A percentile compares a stretch with the other conserved stretches of the same genome.
Conservation (phyloP, 2,329 filamentous ascomycete genomes). For the Ophiostoma angusticollis region DNA sequence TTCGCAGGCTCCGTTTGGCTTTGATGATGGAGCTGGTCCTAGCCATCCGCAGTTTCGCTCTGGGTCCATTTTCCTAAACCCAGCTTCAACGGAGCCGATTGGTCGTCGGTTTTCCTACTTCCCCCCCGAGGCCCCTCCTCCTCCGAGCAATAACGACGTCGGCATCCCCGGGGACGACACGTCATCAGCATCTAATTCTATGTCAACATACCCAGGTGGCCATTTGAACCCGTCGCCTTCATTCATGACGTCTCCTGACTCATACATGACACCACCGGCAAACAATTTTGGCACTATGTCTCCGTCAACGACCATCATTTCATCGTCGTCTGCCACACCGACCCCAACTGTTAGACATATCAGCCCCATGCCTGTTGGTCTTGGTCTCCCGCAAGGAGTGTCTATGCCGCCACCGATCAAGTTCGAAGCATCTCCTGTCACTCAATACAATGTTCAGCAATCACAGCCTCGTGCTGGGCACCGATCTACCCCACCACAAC, state of each 20-base stretch:
- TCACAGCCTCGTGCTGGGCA: conserved; percentile 11
- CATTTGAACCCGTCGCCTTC: conserved; percentile 18
- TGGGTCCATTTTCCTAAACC: conserved; percentile 53
- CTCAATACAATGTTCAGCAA: conserved; percentile 16
- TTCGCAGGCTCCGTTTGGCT: conserved; percentile 7
- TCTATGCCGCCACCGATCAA: conserved; percentile 10
- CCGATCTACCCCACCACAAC: conserved; percentile 13
- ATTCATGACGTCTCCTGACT: conserved; percentile 30
- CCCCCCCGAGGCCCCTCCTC: conserved; percentile 33
- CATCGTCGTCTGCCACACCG: conserved; percentile 19
- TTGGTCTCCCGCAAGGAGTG: conserved; percentile 1
- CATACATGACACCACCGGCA: too few relatives aligned
- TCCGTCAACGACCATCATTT: conserved; percentile 19
- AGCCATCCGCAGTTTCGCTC: conserved; percentile 43
- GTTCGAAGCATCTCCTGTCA: conserved; percentile 13
- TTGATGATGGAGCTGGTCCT: conserved; percentile 20
- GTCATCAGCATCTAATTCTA: conserved; percentile 18
- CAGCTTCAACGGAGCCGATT: conserved; percentile 37
- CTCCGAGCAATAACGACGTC: conserved; percentile 11
- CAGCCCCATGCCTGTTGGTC: conserved; percentile 16
- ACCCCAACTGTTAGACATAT: conserved; percentile 22
- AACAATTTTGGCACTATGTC: conserved; percentile 23
- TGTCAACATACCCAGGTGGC: not conserved
- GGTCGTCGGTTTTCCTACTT: conserved; percentile 52
- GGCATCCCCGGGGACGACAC: conserved; percentile 22